Evolutionary conservation across 2,329 filamentous ascomycete genomes (phyloP).

Genomic region (Apiospora saccharicola): DNA sequence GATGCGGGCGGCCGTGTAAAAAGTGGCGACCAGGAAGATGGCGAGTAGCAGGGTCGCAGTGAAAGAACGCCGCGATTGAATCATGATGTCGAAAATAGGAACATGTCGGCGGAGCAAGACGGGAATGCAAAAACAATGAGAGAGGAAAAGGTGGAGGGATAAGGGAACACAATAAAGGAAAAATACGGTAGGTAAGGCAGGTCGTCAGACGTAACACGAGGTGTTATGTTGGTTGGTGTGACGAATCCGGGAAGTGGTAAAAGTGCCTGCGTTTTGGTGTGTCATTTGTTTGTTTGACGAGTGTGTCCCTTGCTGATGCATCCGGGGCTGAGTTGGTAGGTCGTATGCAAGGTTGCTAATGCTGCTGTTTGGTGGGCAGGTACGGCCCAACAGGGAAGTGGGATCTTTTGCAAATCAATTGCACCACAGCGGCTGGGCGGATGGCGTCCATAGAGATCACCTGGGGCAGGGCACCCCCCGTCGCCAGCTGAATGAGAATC

Average conservation of each 20-base stretch:
- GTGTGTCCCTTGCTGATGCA: neutral
- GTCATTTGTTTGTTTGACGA: neutral
- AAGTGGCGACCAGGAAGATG: conserved; percentile 9
- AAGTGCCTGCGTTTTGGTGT: neutral
- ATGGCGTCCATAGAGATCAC: neutral
- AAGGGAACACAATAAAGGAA: neutral
- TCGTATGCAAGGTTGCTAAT: no score
- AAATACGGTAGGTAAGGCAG: neutral
- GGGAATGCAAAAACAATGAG: neutral
- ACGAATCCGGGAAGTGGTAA: neutral
- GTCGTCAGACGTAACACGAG: neutral
- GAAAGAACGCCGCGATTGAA: conserved; percentile 14
- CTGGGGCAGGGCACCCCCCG: neutral
- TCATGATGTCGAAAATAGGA: neutral
- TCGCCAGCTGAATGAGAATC: neutral
- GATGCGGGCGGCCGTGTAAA: conserved; percentile 13
- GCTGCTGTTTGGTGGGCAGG: neutral
- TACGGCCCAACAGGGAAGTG: neutral
- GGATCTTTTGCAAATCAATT: neutral
- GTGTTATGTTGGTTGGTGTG: neutral
- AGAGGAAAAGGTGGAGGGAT: neutral
- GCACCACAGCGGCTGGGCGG: no score
- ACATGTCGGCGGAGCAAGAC: neutral
- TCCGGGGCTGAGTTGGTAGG: neutral
- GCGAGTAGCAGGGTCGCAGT: neutral